These are phyloP conservation scores for Parasitella parasitica DNA, from an alignment of 371 early-diverging fungal genomes.

Conservation along the genomic window DNA sequence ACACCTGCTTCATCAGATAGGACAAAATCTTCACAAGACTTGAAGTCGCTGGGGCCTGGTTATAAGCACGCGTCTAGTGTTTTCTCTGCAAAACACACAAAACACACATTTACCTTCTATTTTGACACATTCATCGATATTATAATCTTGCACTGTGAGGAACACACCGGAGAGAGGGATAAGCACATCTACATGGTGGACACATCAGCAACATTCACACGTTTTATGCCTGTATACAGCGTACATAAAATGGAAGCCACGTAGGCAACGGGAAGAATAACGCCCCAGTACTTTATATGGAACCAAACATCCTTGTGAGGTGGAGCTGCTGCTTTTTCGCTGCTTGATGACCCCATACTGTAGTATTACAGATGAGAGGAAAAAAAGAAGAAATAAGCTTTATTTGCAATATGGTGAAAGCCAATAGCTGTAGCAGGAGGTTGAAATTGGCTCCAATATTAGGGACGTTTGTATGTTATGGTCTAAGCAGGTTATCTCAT, in stretches of 20 bases:
- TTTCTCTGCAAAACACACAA: no score
- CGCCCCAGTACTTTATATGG: slow-evolving; percentile 13
- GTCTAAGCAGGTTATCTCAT: no score
- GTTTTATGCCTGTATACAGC: not conserved
- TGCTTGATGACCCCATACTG: not conserved
- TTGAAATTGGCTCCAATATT: no score
- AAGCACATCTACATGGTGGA: not conserved
- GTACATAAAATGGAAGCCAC: slow-evolving; percentile 14
- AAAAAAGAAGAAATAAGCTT: slow-evolving; percentile 4
- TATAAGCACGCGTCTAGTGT: not conserved
- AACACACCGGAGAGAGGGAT: slow-evolving; percentile 7
- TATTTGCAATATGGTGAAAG: no score
- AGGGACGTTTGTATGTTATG: no score
- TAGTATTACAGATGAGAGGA: not conserved
- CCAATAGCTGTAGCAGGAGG: no score
- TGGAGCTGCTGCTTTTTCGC: not conserved
- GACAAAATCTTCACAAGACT: slow-evolving; percentile 35
- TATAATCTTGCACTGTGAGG: not conserved
- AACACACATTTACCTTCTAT: slow-evolving; percentile 12
- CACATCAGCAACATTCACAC: not conserved
- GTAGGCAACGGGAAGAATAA: slow-evolving; percentile 8
- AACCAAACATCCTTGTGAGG: slow-evolving; percentile 18
- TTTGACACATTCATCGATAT: slow-evolving; percentile 19
- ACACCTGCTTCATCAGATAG: slow-evolving; percentile 23
- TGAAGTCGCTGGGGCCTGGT: slow-evolving; percentile 28